phyloP scores from a whole-genome alignment of 306 rosid species.

The Gastrolobium villosum region DNA sequence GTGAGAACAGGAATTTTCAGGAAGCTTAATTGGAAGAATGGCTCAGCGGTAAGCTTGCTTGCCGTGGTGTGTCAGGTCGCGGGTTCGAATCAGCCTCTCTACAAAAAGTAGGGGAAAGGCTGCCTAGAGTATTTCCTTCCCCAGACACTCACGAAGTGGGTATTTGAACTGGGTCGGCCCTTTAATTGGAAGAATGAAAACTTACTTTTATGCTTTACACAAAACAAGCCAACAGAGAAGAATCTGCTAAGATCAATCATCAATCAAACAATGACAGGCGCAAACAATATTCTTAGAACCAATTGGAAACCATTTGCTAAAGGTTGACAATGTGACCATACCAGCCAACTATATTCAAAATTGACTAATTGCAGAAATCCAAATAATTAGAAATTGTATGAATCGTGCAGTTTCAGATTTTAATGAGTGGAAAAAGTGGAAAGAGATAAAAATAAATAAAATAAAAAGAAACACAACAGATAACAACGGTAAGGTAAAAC shows the following conservation, averaged over 20 bases:
- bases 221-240: not conserved
- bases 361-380: not conserved
- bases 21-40: not conserved
- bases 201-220: not conserved
- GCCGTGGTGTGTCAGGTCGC: no score
- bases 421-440: no score
- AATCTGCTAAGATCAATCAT: not conserved
- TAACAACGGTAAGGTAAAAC: no score
- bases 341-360: not conserved
- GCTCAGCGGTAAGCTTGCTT: no score
- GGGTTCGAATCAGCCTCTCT: no score
- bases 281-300: slow-evolving; percentile 1
- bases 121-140: no score
- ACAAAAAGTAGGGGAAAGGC: no score
- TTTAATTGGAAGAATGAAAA: not conserved
- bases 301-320: not conserved
- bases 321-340: not conserved
- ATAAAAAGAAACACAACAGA: no score
- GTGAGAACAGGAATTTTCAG: not conserved
- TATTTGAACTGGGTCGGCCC: no score
- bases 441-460: no score
- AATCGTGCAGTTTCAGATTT: not conserved
- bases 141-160: no score
- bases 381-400: not conserved
- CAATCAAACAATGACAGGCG: not conserved